phyloP scores from a whole-genome alignment of 306 rosid species.

The Pyrus bretschneideri region DNA sequence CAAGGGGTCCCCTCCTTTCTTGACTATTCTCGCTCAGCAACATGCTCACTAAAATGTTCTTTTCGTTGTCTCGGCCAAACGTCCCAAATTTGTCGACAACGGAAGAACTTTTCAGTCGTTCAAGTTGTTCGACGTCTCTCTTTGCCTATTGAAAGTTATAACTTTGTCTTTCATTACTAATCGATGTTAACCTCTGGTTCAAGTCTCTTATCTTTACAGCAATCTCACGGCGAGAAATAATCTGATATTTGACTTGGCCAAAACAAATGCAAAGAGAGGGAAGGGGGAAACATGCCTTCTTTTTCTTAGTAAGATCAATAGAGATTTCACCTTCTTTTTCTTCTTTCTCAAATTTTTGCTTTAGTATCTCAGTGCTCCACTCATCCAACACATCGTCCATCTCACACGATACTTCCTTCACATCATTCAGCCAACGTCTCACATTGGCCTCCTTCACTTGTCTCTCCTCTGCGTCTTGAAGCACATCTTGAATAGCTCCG shows the following conservation, averaged over 20 bases:
- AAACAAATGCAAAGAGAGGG: not conserved
- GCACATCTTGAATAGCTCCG: not conserved
- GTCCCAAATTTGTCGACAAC: not conserved
- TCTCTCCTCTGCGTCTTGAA: constrained; percentile 5
- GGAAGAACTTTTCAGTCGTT: not conserved
- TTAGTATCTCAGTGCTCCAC: not conserved
- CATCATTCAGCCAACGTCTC: not conserved
- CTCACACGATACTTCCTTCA: not conserved
- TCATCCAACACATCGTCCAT: not conserved
- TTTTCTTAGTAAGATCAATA: too few species aligned
- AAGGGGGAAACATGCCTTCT: too few species aligned
- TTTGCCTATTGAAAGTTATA: not conserved
- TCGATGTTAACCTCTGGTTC: not conserved
- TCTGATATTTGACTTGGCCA: not conserved
- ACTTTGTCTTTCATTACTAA: not conserved
- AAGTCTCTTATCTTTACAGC: not conserved
- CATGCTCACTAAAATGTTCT: not conserved
- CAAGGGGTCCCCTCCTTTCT: not conserved
- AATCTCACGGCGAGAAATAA: not conserved
- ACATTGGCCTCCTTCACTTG: not conserved
- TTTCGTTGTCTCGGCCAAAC: not conserved
- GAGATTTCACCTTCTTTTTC: too few species aligned
- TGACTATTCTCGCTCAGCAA: not conserved
- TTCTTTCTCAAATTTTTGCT: not conserved
- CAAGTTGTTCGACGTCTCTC: not conserved